Evolutionary conservation across 2,329 filamentous ascomycete genomes (phyloP).

Genomic region (Sarocladium kiliense): DNA sequence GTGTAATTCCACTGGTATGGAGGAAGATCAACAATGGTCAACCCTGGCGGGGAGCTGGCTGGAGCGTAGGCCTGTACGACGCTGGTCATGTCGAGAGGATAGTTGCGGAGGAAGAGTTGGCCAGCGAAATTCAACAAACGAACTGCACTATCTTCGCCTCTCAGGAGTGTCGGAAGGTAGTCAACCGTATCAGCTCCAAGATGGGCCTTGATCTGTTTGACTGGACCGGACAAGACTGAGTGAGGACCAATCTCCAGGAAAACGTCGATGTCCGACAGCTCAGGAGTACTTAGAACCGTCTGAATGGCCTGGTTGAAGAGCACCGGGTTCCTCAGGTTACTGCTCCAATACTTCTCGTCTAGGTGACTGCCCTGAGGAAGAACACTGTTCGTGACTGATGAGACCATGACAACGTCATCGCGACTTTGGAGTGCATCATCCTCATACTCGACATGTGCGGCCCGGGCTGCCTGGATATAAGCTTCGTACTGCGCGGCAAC

Average conservation of each 20-base stretch:
- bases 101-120: conserved; percentile 7
- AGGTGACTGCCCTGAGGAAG: neutral
- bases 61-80: neutral
- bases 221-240: conserved; percentile 39
- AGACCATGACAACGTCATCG: neutral
- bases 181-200: neutral
- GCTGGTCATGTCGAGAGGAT: neutral
- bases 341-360: conserved; percentile 17
- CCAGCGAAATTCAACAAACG: conserved; percentile 9
- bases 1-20: conserved; percentile 9
- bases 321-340: conserved; percentile 20
- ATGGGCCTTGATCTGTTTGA: conserved; percentile 30
- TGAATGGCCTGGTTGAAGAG: conserved; percentile 16
- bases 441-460: neutral
- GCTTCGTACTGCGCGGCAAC: neutral
- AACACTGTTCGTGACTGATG: neutral
- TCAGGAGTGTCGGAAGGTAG: neutral
- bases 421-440: neutral
- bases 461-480: conserved; percentile 5
- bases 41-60: no score
- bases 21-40: conserved; percentile 6
- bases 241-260: conserved; percentile 40
- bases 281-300: neutral
- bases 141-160: neutral
- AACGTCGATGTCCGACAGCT: conserved; percentile 3